Percentiles rank a stretch among this genome's conserved stretches.
Evolutionary conservation across 179 eudicot genomes (phyloP).

Genomic region (Nepenthes alata): DNA sequence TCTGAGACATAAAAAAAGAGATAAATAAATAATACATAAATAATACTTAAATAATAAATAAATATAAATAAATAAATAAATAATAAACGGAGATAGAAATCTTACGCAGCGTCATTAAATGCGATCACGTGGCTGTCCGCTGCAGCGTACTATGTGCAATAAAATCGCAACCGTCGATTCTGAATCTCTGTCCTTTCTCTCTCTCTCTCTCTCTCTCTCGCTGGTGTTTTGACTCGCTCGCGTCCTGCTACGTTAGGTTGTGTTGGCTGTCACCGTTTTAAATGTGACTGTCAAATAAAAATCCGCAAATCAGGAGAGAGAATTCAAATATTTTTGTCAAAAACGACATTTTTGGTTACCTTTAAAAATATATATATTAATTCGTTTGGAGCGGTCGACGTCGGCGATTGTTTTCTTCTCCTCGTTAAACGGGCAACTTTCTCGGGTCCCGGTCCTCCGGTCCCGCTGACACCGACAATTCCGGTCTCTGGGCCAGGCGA

Average conservation of each 20-base stretch:
- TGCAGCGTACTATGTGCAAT: constrained; percentile 15
- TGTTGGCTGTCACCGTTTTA: neutral
- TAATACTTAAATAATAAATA: neutral
- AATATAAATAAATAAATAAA: neutral
- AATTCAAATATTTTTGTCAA: too few species aligned
- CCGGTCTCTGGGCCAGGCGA: constrained; percentile 6
- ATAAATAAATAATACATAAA: neutral
- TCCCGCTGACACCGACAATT: constrained; percentile 28
- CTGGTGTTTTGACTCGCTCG: too few species aligned
- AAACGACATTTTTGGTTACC: too few species aligned
- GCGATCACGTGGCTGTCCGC: constrained; percentile 20
- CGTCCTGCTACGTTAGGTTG: too few species aligned
- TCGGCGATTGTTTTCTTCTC: constrained; percentile 8
- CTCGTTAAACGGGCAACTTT: constrained; percentile 7
- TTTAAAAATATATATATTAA: too few species aligned
- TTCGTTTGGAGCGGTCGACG: constrained; percentile 4
- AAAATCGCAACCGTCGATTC: constrained; percentile 18
- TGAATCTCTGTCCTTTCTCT: neutral
- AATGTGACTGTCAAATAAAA: too few species aligned
- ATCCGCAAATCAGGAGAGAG: too few species aligned
- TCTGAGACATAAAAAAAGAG: too few species aligned
- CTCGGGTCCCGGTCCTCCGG: constrained; percentile 12
- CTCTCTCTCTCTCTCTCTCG: neutral
- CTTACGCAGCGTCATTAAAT: constrained; percentile 12
- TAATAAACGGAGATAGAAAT: neutral